Conservation (phyloP, 2,329 filamentous ascomycete genomes). For the Raffaelea ambrosiae region DNA sequence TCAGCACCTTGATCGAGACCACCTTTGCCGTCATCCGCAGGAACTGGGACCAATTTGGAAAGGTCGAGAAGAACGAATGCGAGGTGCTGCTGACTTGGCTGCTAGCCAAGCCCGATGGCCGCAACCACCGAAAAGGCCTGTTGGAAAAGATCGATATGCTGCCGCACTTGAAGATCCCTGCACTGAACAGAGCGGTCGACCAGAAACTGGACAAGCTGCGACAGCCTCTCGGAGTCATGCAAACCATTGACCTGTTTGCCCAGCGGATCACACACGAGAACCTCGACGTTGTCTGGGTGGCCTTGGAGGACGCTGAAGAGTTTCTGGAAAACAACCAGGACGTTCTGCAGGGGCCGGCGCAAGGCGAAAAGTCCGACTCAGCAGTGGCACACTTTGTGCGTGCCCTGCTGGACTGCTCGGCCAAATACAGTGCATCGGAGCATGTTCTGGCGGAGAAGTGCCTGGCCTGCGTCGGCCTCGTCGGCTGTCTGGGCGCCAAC, state of each 20-base stretch:
- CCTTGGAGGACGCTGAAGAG: slow-evolving; percentile 65
- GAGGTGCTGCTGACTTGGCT: slow-evolving; percentile 56
- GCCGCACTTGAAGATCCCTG: slow-evolving; percentile 67
- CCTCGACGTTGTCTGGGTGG: slow-evolving; percentile 73
- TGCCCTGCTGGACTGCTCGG: slow-evolving; percentile 74
- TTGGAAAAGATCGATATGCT: slow-evolving; percentile 62
- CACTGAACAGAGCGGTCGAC: slow-evolving; percentile 57
- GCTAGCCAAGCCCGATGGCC: slow-evolving; percentile 27
- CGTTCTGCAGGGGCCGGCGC: slow-evolving; percentile 68
- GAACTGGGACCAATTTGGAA: slow-evolving; percentile 65
- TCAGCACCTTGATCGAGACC: slow-evolving; percentile 73
- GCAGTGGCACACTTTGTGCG: slow-evolving; percentile 65
- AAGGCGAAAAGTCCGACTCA: slow-evolving; percentile 75
- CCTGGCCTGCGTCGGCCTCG: slow-evolving; percentile 74
- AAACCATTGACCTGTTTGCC: slow-evolving; percentile 62
- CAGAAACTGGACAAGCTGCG: slow-evolving; percentile 57
- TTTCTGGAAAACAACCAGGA: slow-evolving; percentile 68
- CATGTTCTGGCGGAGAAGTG: slow-evolving; percentile 63
- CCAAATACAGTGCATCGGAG: slow-evolving; percentile 59
- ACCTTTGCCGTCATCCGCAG: slow-evolving; percentile 81
- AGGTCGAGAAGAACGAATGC: slow-evolving; percentile 49
- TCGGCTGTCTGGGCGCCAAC: slow-evolving; percentile 89
- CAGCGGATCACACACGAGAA: slow-evolving; percentile 75
- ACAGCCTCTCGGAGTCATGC: slow-evolving; percentile 54
- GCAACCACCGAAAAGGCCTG: slow-evolving; percentile 53